phyloP scores from a whole-genome alignment of 1,139 yeast species.

The Blastobotrys persicus region DNA sequence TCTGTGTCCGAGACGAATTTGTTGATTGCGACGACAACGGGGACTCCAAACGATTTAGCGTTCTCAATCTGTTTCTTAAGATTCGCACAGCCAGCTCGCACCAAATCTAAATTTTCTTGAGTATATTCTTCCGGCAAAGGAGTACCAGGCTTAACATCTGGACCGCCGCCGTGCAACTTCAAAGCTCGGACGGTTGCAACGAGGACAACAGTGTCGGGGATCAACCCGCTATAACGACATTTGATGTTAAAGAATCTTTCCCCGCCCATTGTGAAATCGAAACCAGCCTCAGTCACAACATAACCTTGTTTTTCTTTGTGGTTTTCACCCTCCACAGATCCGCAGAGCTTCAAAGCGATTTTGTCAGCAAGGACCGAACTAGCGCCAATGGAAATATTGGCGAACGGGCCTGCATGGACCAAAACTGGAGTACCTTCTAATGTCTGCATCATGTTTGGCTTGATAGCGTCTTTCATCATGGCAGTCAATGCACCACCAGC shows the following conservation, averaged over 20 bases:
- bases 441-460: slow-evolving; percentile 97
- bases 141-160: slow-evolving; percentile 95
- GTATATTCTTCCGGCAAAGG: slow-evolving; percentile 84
- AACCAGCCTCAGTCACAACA: slow-evolving; percentile 97
- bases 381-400: slow-evolving; percentile 96
- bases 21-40: slow-evolving; percentile 95
- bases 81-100: slow-evolving; percentile 83
- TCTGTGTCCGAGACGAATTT: slow-evolving; percentile 83
- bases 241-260: slow-evolving; percentile 96
- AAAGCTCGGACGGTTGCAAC: slow-evolving; percentile 97
- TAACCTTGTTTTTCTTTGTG: slow-evolving; percentile 73
- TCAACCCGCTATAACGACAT: slow-evolving; percentile 87
- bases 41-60: slow-evolving; percentile 82
- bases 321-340: slow-evolving; percentile 54
- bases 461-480: slow-evolving; percentile 90
- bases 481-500: slow-evolving; percentile 98
- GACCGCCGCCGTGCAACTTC: slow-evolving; percentile 98
- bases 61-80: slow-evolving; percentile 88
- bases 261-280: slow-evolving; percentile 99
- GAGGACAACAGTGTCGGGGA: slow-evolving; percentile 89
- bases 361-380: slow-evolving; percentile 87
- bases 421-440: slow-evolving; percentile 97
- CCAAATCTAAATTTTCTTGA: slow-evolving; percentile 79
- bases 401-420: slow-evolving; percentile 98
- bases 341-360: slow-evolving; percentile 90